Evolutionary conservation across 1,284 basidiomycete species (phyloP).

Genomic region (Schizopora paradoxa): DNA sequence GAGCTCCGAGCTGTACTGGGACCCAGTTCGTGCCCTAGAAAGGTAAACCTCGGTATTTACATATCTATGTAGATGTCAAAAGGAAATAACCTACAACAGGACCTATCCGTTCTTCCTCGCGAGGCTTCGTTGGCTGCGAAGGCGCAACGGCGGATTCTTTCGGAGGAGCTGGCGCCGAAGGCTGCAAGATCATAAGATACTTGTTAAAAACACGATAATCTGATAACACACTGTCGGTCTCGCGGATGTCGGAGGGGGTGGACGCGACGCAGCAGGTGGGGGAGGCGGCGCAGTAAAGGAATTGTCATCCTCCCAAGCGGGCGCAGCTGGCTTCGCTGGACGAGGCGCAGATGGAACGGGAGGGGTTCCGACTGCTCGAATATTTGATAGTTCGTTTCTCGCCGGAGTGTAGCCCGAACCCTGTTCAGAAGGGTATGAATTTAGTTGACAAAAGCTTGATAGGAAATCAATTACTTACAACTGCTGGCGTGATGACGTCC

Average conservation of each 20-base stretch:
- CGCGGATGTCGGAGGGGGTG: conserved; percentile 37
- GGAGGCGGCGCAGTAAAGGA: conserved; percentile 37
- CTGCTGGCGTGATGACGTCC: conserved; percentile 22
- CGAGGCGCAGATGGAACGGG: conserved; percentile 35
- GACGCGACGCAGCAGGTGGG: conserved; percentile 45
- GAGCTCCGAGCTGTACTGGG: conserved; percentile 78
- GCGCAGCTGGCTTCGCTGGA: conserved; percentile 38
- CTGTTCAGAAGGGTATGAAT: conserved; percentile 13
- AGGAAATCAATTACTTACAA: conserved; percentile 15
- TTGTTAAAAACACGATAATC: conserved; percentile 20
- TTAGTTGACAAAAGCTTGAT: not conserved
- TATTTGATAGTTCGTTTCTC: conserved; percentile 27
- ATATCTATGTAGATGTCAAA: not conserved
- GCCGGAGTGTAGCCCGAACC: conserved; percentile 29
- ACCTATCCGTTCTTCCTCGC: conserved; percentile 73
- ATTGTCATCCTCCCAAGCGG: conserved; percentile 36
- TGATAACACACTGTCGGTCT: conserved; percentile 27
- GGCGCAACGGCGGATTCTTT: conserved; percentile 38
- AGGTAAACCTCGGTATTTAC: not conserved
- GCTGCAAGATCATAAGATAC: conserved; percentile 16
- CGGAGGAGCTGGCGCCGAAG: conserved; percentile 24
- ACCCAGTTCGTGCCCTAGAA: conserved; percentile 74
- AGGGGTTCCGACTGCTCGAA: conserved; percentile 30
- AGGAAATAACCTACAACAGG: conserved; percentile 44
- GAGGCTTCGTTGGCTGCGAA: conserved; percentile 59